A percentile compares a stretch with the other conserved stretches of the same genome.
phyloP scores from a whole-genome alignment of 306 rosid genomes.

The Ormosia emarginata region DNA sequence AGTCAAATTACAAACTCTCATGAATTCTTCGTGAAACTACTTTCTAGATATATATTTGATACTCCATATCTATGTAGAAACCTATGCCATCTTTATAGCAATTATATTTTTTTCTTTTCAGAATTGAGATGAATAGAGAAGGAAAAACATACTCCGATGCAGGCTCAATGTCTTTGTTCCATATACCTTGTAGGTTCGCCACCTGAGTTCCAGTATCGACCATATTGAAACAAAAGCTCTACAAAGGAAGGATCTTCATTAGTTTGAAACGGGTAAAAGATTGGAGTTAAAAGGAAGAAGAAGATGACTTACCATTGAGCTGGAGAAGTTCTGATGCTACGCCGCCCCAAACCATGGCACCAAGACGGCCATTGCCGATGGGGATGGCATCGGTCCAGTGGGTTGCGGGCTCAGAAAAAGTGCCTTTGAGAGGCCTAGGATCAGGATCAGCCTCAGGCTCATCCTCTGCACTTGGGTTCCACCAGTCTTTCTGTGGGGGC shows the following conservation, averaged over 20 bases:
- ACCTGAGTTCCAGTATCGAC: slow-evolving; percentile 90
- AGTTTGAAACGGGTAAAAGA: slow-evolving; percentile 59
- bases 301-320: slow-evolving; percentile 62
- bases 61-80: slow-evolving; percentile 1
- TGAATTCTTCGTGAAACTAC: slow-evolving; percentile 1
- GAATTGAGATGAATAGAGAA: neutral
- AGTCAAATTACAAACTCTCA: slow-evolving; percentile 27
- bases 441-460: slow-evolving; percentile 15
- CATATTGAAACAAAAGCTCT: slow-evolving; percentile 89
- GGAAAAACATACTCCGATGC: slow-evolving; percentile 78
- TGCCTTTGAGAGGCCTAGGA: slow-evolving; percentile 57
- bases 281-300: neutral
- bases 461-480: slow-evolving; percentile 47
- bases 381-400: slow-evolving; percentile 92
- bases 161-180: slow-evolving; percentile 78
- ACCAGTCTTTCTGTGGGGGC: slow-evolving; percentile 48
- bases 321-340: slow-evolving; percentile 69
- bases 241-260: slow-evolving; percentile 93
- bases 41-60: neutral
- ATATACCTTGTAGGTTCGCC: slow-evolving; percentile 89
- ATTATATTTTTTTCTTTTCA: neutral
- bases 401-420: slow-evolving; percentile 58
- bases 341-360: slow-evolving; percentile 95
- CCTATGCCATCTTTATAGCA: neutral
- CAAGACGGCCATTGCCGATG: slow-evolving; percentile 90